These are phyloP conservation scores for Bimuria novae-zelandiae DNA, from an alignment of 2,329 filamentous ascomycete species.

Conservation along the genomic window DNA sequence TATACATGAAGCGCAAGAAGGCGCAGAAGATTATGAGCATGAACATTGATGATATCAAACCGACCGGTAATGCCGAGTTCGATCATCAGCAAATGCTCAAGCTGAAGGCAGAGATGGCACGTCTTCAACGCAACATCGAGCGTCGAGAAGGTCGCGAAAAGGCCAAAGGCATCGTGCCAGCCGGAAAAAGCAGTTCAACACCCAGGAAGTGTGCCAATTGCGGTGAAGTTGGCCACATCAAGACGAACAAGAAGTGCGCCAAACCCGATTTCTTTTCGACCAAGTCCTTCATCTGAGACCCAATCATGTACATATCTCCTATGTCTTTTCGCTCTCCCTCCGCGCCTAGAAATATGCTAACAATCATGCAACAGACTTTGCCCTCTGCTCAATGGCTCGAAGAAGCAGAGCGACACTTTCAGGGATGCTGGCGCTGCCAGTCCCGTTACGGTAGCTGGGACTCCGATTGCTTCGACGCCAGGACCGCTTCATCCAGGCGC, in stretches of 20 bases:
- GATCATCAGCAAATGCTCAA: constrained; percentile 66
- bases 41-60: constrained; percentile 68
- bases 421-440: constrained; percentile 39
- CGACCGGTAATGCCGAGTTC: constrained; percentile 69
- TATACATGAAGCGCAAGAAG: constrained; percentile 80
- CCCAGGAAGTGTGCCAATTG: constrained; percentile 95
- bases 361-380: constrained; percentile 34
- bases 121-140: constrained; percentile 89
- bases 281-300: background rate
- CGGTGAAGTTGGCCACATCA: constrained; percentile 95
- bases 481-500: constrained; percentile 8
- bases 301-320: background rate
- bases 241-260: constrained; percentile 94
- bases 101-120: constrained; percentile 75
- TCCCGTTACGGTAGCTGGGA: constrained; percentile 22
- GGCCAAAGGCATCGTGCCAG: constrained; percentile 66
- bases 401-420: constrained; percentile 46
- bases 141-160: constrained; percentile 88
- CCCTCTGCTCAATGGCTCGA: constrained; percentile 45
- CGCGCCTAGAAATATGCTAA: constrained; percentile 21
- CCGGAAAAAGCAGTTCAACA: constrained; percentile 56
- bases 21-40: constrained; percentile 72
- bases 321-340: background rate
- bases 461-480: constrained; percentile 19
- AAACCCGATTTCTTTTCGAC: constrained; percentile 1